These are phyloP conservation scores for Medicago arabica DNA, from an alignment of 306 rosid genomes.

Conservation along the genomic window DNA sequence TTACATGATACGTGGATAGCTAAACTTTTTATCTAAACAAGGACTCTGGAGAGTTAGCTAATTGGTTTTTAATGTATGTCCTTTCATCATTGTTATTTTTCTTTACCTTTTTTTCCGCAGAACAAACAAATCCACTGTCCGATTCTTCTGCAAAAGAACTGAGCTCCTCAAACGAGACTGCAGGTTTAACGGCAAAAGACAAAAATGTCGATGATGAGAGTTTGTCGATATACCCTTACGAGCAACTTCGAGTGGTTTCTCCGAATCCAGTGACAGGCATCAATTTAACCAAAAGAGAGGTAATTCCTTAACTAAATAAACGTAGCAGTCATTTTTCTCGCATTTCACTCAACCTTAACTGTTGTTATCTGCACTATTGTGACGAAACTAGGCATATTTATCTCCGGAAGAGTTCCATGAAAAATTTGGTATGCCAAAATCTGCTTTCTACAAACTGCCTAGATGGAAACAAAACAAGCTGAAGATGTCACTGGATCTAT, in stretches of 20 bases:
- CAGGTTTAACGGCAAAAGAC: slow-evolving; percentile 42
- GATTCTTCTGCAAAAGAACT: slow-evolving; percentile 52
- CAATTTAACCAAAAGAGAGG: slow-evolving; percentile 86
- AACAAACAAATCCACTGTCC: slow-evolving; percentile 42
- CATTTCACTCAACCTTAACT: neutral
- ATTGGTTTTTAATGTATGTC: neutral
- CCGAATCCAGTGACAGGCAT: slow-evolving; percentile 68
- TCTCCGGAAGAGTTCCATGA: slow-evolving; percentile 78
- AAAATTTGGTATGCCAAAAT: slow-evolving; percentile 70
- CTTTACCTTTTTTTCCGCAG: slow-evolving; percentile 25
- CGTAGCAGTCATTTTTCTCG: slow-evolving; percentile 12
- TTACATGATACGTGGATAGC: no score
- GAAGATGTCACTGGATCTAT: slow-evolving; percentile 79
- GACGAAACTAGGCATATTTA: slow-evolving; percentile 74
- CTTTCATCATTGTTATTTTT: slow-evolving; percentile 10
- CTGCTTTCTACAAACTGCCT: slow-evolving; percentile 77
- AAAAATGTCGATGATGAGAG: slow-evolving; percentile 45
- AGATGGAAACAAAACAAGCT: slow-evolving; percentile 97
- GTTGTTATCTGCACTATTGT: slow-evolving; percentile 29
- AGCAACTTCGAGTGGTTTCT: slow-evolving; percentile 68
- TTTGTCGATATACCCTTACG: slow-evolving; percentile 62
- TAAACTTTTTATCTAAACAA: no score
- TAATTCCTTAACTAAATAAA: slow-evolving; percentile 44
- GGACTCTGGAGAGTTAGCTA: slow-evolving; percentile 3
- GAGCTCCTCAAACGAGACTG: slow-evolving; percentile 46